A percentile compares a stretch with the other conserved stretches of the same genome.
Conservation (phyloP, 1,284 basidiomycete genomes). For the Farysia itapuensis region DNA sequence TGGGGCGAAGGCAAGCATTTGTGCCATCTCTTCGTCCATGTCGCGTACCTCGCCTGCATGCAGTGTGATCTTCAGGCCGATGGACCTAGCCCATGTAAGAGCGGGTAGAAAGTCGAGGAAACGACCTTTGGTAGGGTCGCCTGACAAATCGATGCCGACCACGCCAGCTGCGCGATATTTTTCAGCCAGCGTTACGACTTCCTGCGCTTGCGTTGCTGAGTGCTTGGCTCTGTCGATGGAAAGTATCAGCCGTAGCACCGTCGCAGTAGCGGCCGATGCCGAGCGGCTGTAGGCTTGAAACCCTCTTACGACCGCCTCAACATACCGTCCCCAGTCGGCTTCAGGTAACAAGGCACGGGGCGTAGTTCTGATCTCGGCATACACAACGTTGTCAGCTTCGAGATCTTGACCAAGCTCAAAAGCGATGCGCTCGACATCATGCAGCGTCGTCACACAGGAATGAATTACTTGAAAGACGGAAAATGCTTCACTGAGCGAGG, state of each 20-base stretch:
- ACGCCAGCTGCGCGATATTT: not conserved
- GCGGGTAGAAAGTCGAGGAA: not conserved
- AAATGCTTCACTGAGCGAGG: constrained; percentile 29
- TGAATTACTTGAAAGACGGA: constrained; percentile 30
- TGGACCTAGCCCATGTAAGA: not conserved
- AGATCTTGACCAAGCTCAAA: constrained; percentile 22
- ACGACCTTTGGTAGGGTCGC: not conserved
- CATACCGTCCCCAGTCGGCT: too few relatives aligned
- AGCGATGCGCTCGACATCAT: constrained; percentile 15
- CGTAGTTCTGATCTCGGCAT: constrained; percentile 38
- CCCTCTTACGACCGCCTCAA: not conserved
- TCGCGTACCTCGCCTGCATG: constrained; percentile 30
- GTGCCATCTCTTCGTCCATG: constrained; percentile 7
- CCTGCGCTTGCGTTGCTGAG: not conserved
- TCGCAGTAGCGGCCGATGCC: not conserved
- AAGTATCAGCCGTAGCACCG: constrained; percentile 14
- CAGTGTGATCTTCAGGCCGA: constrained; percentile 28
- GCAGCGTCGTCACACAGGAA: constrained; percentile 9
- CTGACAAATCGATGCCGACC: not conserved
- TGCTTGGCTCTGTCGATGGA: constrained; percentile 32
- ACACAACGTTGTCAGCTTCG: constrained; percentile 30
- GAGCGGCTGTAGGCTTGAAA: not conserved
- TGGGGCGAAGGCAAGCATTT: constrained; percentile 27
- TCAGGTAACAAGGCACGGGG: constrained; percentile 3
- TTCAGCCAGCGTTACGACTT: constrained; percentile 13